Conservation (phyloP, 805 yeast genomes). For the Barnettozyma californica region DNA sequence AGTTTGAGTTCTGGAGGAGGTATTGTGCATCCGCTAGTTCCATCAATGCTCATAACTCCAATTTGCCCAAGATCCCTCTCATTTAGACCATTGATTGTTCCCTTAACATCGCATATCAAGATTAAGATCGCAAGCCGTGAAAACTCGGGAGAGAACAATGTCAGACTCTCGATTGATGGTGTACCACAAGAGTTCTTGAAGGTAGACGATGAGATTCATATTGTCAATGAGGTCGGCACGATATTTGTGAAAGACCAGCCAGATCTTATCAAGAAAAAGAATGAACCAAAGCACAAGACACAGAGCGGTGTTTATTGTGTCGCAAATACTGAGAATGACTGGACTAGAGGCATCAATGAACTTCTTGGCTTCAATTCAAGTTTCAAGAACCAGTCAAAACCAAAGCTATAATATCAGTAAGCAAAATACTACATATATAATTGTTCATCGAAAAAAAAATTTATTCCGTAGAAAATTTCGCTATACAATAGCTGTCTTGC, state of each 20-base stretch:
- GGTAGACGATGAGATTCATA: conserved; percentile 77
- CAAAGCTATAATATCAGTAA: conserved; percentile 1
- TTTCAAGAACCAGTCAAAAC: conserved; percentile 46
- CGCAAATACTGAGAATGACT: conserved; percentile 75
- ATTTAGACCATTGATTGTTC: conserved; percentile 84
- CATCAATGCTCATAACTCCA: conserved; percentile 79
- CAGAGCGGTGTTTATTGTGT: conserved; percentile 81
- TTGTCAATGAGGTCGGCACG: conserved; percentile 60
- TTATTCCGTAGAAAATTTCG: not conserved
- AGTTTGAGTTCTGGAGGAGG: conserved; percentile 89
- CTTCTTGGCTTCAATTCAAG: conserved; percentile 84
- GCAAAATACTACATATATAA: not conserved
- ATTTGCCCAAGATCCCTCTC: conserved; percentile 88
- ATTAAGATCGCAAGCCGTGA: conserved; percentile 49
- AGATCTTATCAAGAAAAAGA: conserved; percentile 32
- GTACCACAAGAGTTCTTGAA: conserved; percentile 61
- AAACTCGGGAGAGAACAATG: conserved; percentile 35
- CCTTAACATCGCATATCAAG: conserved; percentile 69
- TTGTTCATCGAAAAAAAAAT: not conserved
- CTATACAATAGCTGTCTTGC: conserved; percentile 26
- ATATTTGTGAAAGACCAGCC: conserved; percentile 47
- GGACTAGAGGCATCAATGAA: conserved; percentile 89
- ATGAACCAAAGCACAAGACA: conserved; percentile 15
- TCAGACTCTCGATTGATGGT: conserved; percentile 79
- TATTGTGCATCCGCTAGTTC: conserved; percentile 84